Evolutionary conservation across 495 filamentous ascomycete species (phyloP).

Genomic region (Immersiella caudata): DNA sequence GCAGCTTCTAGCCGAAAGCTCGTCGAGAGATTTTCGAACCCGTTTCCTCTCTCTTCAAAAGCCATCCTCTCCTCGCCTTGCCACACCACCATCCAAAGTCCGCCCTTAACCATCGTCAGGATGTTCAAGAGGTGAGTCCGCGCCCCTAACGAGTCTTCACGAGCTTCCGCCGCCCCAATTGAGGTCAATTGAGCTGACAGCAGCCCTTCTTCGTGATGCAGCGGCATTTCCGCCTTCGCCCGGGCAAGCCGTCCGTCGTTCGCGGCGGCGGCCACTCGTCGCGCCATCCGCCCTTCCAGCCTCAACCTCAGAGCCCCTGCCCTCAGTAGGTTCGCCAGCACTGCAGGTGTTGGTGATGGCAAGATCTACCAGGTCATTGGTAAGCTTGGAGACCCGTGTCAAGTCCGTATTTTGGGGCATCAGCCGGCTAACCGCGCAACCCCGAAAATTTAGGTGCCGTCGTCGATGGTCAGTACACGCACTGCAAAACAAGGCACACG

Average conservation of each 20-base stretch:
- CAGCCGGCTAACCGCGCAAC: slow-evolving; percentile 45
- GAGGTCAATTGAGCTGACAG: slow-evolving; percentile 50
- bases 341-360: slow-evolving; percentile 64
- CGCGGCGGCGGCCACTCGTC: slow-evolving; percentile 65
- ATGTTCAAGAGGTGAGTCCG: slow-evolving; percentile 86
- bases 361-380: slow-evolving; percentile 79
- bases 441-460: slow-evolving; percentile 63
- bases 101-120: slow-evolving; percentile 61
- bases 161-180: slow-evolving; percentile 26
- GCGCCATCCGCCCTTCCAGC: slow-evolving; percentile 68
- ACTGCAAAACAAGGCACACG: slow-evolving; percentile 18
- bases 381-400: slow-evolving; percentile 21
- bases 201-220: slow-evolving; percentile 43
- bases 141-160: slow-evolving; percentile 19
- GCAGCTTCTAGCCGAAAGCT: slow-evolving; percentile 44
- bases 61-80: slow-evolving; percentile 42
- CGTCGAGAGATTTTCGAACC: slow-evolving; percentile 46
- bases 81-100: slow-evolving; percentile 45
- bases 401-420: slow-evolving; percentile 17
- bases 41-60: slow-evolving; percentile 43
- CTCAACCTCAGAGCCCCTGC: slow-evolving; percentile 61
- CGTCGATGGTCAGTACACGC: slow-evolving; percentile 66
- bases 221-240: slow-evolving; percentile 80
- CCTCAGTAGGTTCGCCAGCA: slow-evolving; percentile 71
- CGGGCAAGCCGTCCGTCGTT: slow-evolving; percentile 74